Evolutionary conservation across 257 asterid species (phyloP), one percentile per base, ranked within the genome.

Genomic region (Fraxinus cuspidata): DNA sequence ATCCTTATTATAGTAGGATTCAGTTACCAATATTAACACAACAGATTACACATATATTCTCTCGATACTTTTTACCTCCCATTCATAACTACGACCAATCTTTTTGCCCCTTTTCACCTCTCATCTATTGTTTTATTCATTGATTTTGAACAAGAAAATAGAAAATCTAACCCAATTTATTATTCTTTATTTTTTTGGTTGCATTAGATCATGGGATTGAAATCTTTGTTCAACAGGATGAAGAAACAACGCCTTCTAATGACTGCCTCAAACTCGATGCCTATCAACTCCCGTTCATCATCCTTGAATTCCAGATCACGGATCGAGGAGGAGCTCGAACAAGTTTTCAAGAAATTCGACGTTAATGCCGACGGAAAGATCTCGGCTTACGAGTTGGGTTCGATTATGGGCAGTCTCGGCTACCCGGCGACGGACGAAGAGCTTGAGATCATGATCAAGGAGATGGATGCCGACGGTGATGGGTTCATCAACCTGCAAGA

Each of bases 401-500:
- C 92, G 0, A 94, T 94, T 67, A 85, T 94, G 96, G 77, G 85
- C n/a, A 87, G 96, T 85, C 92, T 94, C 0, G 97, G 98, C 0
- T 83, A 85, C 27, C 81, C 85, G 5, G 77, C 80, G 16, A 76
- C 90, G 25, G 92, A 85, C 29, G 94, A 90, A 49, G 97, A 92
- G 80, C 83, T 92, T 68, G 28, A 42, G 6, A 63, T 3, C 35
- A 88, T 94, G 98, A 91, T 94, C 81, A 80, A 71, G 21, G 98
- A 92, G 86, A 97, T 90, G 28, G 97, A 92, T 31, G 34, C 92
- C 8, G 98, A 94, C 47, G 97, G 97, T 2, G 98, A 94, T 27
- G 98, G 98, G 0, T 90, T 81, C 88, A 94, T 94, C 38, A 91
- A 94, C 73, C 85, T 94, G 35, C 75, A 79, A 35, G 98, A 94